Percentiles rank a stretch among this genome's conserved stretches.
phyloP scores from a whole-genome alignment of 176 grass and related monocot genomes.

The Otatea glauca region DNA sequence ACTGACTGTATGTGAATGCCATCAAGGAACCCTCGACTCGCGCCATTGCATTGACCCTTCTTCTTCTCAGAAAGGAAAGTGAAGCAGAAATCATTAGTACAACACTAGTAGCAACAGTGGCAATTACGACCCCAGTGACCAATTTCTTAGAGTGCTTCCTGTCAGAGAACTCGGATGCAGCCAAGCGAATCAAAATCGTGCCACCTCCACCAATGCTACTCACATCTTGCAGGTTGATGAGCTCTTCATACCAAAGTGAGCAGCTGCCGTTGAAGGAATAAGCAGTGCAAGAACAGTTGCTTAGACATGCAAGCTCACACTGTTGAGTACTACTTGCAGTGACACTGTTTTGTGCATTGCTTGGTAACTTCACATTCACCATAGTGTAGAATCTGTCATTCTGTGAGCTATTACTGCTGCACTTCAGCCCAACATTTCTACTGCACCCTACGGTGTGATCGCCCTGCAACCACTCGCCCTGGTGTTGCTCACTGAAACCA shows the following conservation, averaged over 20 bases:
- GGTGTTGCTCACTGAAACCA: conserved; percentile 28
- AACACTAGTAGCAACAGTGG: neutral
- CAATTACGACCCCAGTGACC: neutral
- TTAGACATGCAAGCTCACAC: neutral
- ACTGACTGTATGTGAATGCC: conserved; percentile 52
- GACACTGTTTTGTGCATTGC: neutral
- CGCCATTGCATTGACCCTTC: neutral
- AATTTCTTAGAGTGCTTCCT: neutral
- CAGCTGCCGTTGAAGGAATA: conserved; percentile 12
- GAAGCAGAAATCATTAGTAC: too few species aligned
- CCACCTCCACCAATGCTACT: neutral
- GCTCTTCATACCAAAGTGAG: neutral
- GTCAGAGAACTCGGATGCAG: neutral
- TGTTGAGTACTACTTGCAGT: neutral
- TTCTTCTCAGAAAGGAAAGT: neutral
- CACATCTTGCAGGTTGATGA: neutral
- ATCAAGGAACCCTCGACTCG: conserved; percentile 38
- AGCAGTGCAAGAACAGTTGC: neutral
- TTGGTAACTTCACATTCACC: conserved; percentile 42
- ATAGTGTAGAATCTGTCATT: conserved; percentile 45
- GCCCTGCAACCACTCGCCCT: conserved; percentile 18
- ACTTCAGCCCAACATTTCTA: conserved; percentile 40
- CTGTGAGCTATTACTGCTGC: neutral
- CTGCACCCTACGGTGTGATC: conserved; percentile 46
- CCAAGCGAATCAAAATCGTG: conserved; percentile 2